A percentile compares a stretch with the other conserved stretches of the same genome.
These are phyloP conservation scores for Biancaea sappan DNA, from an alignment of 306 rosid genomes.

Conservation along the genomic window DNA sequence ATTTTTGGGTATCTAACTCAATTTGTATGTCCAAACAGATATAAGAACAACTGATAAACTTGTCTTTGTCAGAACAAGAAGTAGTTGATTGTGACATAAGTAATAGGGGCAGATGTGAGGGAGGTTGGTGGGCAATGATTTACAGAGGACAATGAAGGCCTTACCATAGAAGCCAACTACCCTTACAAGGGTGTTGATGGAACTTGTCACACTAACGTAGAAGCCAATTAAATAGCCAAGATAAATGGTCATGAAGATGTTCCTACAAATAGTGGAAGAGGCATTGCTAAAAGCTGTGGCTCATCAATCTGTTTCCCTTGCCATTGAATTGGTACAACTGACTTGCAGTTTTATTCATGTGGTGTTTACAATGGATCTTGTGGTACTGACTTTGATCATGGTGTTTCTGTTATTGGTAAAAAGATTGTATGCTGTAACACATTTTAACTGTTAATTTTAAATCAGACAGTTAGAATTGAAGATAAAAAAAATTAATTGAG, in stretches of 20 bases:
- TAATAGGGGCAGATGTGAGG: neutral
- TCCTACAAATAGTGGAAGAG: slow-evolving; percentile 9
- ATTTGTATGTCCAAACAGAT: neutral
- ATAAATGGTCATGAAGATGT: slow-evolving; percentile 14
- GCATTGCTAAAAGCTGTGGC: slow-evolving; percentile 26
- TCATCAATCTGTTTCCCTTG: slow-evolving; percentile 24
- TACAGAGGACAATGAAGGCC: neutral
- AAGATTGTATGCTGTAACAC: no score
- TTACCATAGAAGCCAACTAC: slow-evolving; percentile 16
- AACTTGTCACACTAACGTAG: neutral
- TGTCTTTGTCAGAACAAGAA: neutral
- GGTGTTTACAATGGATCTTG: slow-evolving; percentile 32
- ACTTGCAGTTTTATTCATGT: neutral
- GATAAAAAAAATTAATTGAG: no score
- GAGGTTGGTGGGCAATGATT: slow-evolving; percentile 17
- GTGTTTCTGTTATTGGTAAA: slow-evolving; percentile 25
- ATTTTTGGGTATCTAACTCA: neutral
- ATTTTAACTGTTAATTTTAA: no score
- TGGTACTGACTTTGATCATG: slow-evolving; percentile 32
- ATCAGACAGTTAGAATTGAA: no score
- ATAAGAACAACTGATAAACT: neutral
- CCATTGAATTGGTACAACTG: slow-evolving; percentile 27
- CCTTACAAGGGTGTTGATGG: slow-evolving; percentile 8
- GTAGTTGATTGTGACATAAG: neutral
- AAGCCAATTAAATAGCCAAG: neutral